Base-by-base conservation (phyloP, 1,284 basidiomycete genomes). In the Ganoderma leucocontextum region DNA sequence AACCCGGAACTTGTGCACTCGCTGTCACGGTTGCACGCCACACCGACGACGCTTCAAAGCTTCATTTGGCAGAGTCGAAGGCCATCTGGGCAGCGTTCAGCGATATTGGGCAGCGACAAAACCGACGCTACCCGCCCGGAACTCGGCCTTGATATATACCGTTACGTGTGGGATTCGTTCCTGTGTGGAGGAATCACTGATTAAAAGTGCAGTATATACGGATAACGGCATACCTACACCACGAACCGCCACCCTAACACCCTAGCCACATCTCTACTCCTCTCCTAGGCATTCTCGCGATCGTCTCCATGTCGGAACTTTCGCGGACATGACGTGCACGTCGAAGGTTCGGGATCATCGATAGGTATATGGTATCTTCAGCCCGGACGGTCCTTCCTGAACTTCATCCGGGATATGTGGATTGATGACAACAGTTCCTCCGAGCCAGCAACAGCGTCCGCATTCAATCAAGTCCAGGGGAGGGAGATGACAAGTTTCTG, bases 331-430 rank as follows among this genome's bases (percentile, higher is more conserved):
- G 41, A 60, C 10, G 35, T n/a, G 62, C 39, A 6, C n/a, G 38
- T 25, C 12, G 60, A 62, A 59, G 47, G 25, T 13, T 55, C 65
- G 60, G 52, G 57, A 39, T 60, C 64, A 17, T 47, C 53, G 33
- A 66, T 60, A 36, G 47, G 64, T 58, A 63, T 49, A 13, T 60
- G 68, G 58, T 38, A 61, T 42, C 47, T 41, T 12, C 36, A 8
- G 35, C 41, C 7, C 9, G 58, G 13, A 62, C 57, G 65, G 61
- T 44, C 55, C 39, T 64, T 62, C n/a, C 35, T 55, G 59, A 60
- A 64, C 60, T 68, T 71, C 67, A 52, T 47, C 67, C 70, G 68
- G 64, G 65, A 57, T 66, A 69, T 68, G 66, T 63, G 61, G 69
- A 62, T 4, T 49, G 42, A 59, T 58, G 22, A 49, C 25, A 49